These are phyloP conservation scores for Corynespora cassiicola DNA, from an alignment of 2,329 filamentous ascomycete genomes.

Conservation along the genomic window DNA sequence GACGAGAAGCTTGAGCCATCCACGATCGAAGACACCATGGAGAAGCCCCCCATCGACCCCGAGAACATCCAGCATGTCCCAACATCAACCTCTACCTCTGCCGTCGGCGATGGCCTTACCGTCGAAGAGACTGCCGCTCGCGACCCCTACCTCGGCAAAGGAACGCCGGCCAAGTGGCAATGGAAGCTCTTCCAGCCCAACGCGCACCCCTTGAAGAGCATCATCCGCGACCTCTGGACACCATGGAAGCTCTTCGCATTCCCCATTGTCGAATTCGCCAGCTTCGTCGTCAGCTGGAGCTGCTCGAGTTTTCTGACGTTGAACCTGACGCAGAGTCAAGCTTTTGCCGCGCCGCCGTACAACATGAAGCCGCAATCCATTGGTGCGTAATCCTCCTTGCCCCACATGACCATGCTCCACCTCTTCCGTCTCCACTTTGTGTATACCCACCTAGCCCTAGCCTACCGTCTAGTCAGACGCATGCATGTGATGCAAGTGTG, in stretches of 20 bases:
- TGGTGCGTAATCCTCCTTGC: constrained; percentile 19
- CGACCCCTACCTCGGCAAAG: constrained; percentile 64
- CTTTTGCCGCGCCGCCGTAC: constrained; percentile 63
- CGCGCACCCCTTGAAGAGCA: constrained; percentile 52
- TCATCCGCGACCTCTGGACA: constrained; percentile 63
- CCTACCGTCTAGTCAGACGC: no score
- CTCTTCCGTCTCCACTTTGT: not conserved
- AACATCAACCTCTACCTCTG: constrained; percentile 21
- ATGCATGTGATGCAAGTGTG: constrained; percentile 18
- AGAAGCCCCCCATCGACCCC: constrained; percentile 19
- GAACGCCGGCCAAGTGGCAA: constrained; percentile 61
- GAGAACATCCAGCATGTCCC: constrained; percentile 32
- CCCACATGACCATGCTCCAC: not conserved
- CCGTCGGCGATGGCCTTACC: constrained; percentile 27
- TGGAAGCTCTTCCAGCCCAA: constrained; percentile 61
- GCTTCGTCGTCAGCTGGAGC: constrained; percentile 67
- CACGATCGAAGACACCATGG: constrained; percentile 15
- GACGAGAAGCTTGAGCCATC: constrained; percentile 27
- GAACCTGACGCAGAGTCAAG: constrained; percentile 66
- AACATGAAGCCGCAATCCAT: constrained; percentile 58
- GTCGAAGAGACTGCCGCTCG: constrained; percentile 49
- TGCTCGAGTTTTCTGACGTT: constrained; percentile 64
- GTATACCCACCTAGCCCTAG: no score
- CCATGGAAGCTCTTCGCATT: constrained; percentile 69
- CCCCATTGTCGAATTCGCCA: constrained; percentile 68